These are phyloP conservation scores for Tetrapisispora nanseiensis DNA, from an alignment of 805 yeast genomes.

Conservation along the genomic window DNA sequence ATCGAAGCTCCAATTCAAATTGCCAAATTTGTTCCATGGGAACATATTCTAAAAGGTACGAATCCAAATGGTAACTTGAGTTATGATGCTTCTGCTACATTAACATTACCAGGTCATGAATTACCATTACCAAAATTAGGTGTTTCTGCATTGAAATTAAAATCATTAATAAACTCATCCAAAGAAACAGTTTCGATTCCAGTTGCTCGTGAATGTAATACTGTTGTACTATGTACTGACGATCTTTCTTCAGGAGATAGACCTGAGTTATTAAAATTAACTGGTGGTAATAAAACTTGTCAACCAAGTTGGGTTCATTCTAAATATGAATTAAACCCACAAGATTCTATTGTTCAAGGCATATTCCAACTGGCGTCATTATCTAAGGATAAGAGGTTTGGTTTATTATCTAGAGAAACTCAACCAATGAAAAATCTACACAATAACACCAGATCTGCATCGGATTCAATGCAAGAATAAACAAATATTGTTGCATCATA, in stretches of 20 bases:
- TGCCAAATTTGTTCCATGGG: constrained; percentile 66
- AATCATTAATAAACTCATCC: constrained; percentile 43
- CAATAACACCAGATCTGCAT: background rate
- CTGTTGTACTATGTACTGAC: constrained; percentile 51
- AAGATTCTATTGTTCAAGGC: constrained; percentile 33
- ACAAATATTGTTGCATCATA: background rate
- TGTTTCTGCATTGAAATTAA: constrained; percentile 57
- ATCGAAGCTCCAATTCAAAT: constrained; percentile 63
- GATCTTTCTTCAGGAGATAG: constrained; percentile 32
- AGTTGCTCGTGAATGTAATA: constrained; percentile 70
- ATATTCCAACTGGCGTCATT: constrained; percentile 48
- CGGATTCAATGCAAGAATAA: constrained; percentile 11
- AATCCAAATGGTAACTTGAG: constrained; percentile 62
- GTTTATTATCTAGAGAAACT: constrained; percentile 54
- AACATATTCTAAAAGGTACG: constrained; percentile 48
- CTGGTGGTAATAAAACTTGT: constrained; percentile 65
- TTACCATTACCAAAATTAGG: constrained; percentile 68
- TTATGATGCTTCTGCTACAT: constrained; percentile 49
- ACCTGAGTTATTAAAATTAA: constrained; percentile 60
- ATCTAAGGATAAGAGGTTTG: constrained; percentile 59
- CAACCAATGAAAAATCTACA: constrained; percentile 38
- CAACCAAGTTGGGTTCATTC: constrained; percentile 88
- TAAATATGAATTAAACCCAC: constrained; percentile 48
- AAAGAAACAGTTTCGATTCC: constrained; percentile 40
- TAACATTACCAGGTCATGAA: constrained; percentile 58